These are phyloP conservation scores for Trichoderma atroviride DNA, from an alignment of 2,329 filamentous ascomycete genomes.

Conservation along the genomic window DNA sequence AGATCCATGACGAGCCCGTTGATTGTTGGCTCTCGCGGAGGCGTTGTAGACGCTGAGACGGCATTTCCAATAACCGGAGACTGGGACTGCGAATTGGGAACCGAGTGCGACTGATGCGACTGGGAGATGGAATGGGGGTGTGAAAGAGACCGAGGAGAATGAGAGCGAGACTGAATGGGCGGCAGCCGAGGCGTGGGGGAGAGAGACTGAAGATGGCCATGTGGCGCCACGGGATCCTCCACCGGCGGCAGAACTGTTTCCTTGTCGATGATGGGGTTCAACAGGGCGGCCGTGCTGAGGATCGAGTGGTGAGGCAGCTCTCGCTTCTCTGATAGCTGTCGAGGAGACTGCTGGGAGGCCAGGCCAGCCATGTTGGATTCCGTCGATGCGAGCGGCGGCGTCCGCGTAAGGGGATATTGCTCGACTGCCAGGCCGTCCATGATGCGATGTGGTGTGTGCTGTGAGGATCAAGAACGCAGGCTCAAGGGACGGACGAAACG, in stretches of 20 bases:
- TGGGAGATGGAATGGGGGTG: background rate
- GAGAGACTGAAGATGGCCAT: background rate
- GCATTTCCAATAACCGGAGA: background rate
- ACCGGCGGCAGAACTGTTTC: background rate
- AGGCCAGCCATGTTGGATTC: conserved; percentile 8
- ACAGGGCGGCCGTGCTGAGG: conserved; percentile 10
- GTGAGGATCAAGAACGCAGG: background rate
- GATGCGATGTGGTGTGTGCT: background rate
- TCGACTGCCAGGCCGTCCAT: conserved; percentile 25
- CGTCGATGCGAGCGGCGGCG: conserved; percentile 20
- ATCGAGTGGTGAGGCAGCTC: conserved; percentile 22
- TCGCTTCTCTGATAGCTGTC: conserved; percentile 6
- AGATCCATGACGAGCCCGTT: background rate
- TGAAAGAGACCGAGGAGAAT: background rate
- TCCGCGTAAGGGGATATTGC: background rate
- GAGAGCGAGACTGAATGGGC: background rate
- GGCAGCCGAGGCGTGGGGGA: background rate
- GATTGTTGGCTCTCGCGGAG: conserved; percentile 4
- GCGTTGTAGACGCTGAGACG: conserved; percentile 12
- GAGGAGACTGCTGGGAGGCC: background rate
- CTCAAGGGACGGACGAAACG: background rate
- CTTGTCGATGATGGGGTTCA: conserved; percentile 23
- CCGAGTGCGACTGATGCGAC: conserved; percentile 1
- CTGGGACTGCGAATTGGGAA: background rate
- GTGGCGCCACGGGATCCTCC: conserved; percentile 1